These are phyloP conservation scores for Sideroxylon spinosum DNA, from an alignment of 179 eudicot species.

Conservation along the genomic window DNA sequence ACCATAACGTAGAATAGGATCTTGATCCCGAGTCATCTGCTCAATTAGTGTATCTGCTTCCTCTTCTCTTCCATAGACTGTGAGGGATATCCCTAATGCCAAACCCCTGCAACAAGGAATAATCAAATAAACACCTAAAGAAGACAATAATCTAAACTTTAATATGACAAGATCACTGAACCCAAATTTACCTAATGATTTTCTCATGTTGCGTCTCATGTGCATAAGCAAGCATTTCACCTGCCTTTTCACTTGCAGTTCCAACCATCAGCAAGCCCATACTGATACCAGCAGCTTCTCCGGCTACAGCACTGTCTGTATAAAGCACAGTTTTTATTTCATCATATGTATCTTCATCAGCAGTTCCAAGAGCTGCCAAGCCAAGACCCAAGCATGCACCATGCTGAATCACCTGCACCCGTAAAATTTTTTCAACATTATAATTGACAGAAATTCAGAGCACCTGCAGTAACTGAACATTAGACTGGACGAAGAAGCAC, in stretches of 20 bases:
- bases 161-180: not conserved
- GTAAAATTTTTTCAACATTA: slow-evolving; percentile 4
- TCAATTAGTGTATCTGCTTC: slow-evolving; percentile 93
- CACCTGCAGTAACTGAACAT: slow-evolving; percentile 2
- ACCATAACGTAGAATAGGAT: slow-evolving; percentile 92
- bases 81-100: slow-evolving; percentile 92
- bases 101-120: slow-evolving; percentile 58
- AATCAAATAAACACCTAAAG: not conserved
- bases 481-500: slow-evolving; percentile 28
- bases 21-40: slow-evolving; percentile 98
- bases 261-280: slow-evolving; percentile 98
- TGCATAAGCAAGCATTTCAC: slow-evolving; percentile 94
- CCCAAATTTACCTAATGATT: slow-evolving; percentile 67
- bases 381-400: slow-evolving; percentile 98
- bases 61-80: slow-evolving; percentile 97
- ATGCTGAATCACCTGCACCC: slow-evolving; percentile 91
- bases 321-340: slow-evolving; percentile 84
- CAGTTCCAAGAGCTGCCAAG: slow-evolving; percentile 91
- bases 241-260: slow-evolving; percentile 90
- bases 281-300: slow-evolving; percentile 96
- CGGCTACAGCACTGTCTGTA: slow-evolving; percentile 97
- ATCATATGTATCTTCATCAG: slow-evolving; percentile 84
- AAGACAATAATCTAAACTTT: not conserved
- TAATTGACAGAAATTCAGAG: not conserved
- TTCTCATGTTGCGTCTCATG: slow-evolving; percentile 99